Evolutionary conservation across 2,329 filamentous ascomycete genomes (phyloP), one percentile per base, ranked within the genome.

Genomic region (Akanthomyces uredinophilus): DNA sequence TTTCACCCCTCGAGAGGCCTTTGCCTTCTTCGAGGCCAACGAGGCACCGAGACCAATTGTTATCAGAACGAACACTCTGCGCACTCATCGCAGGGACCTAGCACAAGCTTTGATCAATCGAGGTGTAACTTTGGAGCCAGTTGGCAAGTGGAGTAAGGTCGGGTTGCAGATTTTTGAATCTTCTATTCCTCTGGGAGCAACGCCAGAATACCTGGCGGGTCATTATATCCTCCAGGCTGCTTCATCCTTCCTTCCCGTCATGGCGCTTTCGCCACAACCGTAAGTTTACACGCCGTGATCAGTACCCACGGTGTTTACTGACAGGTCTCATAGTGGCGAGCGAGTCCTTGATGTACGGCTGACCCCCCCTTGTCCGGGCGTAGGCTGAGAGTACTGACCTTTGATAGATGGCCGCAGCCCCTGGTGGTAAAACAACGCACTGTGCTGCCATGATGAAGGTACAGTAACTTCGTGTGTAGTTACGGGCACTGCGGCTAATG

Each of bases 21-120:
- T 98, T 69, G 93, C 93, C 60, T 99, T 99, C 78, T 98, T 99
- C 79, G 95, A 99, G 78, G 94, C 94, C 70, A 99, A 99, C 86
- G 95, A 99, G 78, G 92, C 91, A 32, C 87, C 92, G 16, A 87
- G 95, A 57, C 95, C 95, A 4, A 88, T 99, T 63, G 95, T 99
- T 67, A 96, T 99, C 73, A 88, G 95, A 71, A 98, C 95, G 65
- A 99, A 99, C 77, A 99, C 94, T 10, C 85, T 99, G 63, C 89
- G 92, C 68, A 88, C 86, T 43, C 84, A 87, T 72, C 81, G 86
- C 58, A 79, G 86, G 70, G 93, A 96, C 65, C 88, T 99, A 20
- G 95, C 95, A 11, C 93, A 97, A 75, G 85, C 93, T 1, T 84
- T 97, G 64, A 97, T 97, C 81, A 96, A 96, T 79, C 90, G 94